A percentile compares a stretch with the other conserved stretches of the same genome.
These are phyloP conservation scores for Tricholoma sp. DNA, from an alignment of 768 basidiomycete genomes.

Conservation along the genomic window DNA sequence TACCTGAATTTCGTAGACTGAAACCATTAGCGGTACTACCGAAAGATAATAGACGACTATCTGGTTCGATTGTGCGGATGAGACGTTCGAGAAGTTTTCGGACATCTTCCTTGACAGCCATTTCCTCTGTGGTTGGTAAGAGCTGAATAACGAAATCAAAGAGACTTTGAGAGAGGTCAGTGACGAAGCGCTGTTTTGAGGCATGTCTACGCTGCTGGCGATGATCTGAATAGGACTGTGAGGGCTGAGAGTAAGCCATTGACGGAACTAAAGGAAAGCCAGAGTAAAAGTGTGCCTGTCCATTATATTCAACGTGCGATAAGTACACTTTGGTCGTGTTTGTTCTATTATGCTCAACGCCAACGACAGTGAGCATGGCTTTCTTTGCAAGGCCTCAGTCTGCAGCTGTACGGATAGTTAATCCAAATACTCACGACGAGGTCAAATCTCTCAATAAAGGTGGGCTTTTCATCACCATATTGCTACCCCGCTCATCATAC, in stretches of 20 bases:
- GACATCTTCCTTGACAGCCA: conserved; percentile 94
- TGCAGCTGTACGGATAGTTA: conserved; percentile 67
- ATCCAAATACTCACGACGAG: conserved; percentile 47
- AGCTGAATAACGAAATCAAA: conserved; percentile 94
- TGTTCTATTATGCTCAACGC: conserved; percentile 9
- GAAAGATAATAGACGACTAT: conserved; percentile 86
- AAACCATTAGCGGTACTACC: conserved; percentile 97
- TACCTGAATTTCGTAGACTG: conserved; percentile 92
- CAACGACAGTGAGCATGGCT: conserved; percentile 51
- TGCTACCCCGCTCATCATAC: no score
- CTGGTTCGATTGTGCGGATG: conserved; percentile 91
- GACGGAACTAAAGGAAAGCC: no score
- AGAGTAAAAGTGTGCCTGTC: no score
- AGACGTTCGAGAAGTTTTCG: conserved; percentile 91
- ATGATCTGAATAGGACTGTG: conserved; percentile 26
- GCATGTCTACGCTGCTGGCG: conserved; percentile 31
- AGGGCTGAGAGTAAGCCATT: conserved; percentile 39
- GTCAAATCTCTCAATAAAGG: conserved; percentile 49
- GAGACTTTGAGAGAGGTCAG: conserved; percentile 83
- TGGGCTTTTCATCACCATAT: conserved; percentile 23
- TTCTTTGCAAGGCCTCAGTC: conserved; percentile 65
- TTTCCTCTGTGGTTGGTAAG: conserved; percentile 83
- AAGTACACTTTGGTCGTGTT: background rate
- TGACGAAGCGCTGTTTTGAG: conserved; percentile 60
- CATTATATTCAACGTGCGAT: no score